Evolutionary conservation across 768 basidiomycete genomes (phyloP).

Genomic region (Sistotremastrum niveocremeum): DNA sequence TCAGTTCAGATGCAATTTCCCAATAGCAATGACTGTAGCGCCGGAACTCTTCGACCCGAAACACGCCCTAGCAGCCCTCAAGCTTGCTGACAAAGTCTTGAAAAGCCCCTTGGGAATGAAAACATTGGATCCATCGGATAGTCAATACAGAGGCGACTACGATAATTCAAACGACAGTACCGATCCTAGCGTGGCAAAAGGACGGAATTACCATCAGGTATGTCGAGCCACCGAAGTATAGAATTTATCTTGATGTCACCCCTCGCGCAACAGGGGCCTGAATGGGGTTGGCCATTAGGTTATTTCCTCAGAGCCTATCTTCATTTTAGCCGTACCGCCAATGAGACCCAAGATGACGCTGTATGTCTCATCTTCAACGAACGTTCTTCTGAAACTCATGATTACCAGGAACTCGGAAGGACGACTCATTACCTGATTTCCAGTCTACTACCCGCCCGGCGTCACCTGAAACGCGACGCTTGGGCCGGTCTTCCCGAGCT

Average conservation of each 20-base stretch:
- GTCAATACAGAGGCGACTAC: conserved; percentile 83
- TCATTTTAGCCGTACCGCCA: conserved; percentile 53
- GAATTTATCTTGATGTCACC: conserved; percentile 10
- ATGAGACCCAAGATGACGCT: conserved; percentile 48
- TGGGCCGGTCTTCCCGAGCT: conserved; percentile 95
- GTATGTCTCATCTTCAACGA: conserved; percentile 26
- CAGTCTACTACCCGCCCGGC: conserved; percentile 53
- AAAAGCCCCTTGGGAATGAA: conserved; percentile 93
- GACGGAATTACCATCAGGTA: conserved; percentile 89
- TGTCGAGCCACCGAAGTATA: conserved; percentile 8
- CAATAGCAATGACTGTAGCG: conserved; percentile 93
- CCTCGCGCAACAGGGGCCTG: conserved; percentile 48
- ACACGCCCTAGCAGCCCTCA: conserved; percentile 69
- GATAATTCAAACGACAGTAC: conserved; percentile 87
- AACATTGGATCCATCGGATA: conserved; percentile 78
- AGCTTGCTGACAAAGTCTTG: conserved; percentile 67
- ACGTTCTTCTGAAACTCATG: conserved; percentile 3
- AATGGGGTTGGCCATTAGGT: conserved; percentile 92
- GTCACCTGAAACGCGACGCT: conserved; percentile 62
- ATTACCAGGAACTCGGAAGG: conserved; percentile 42
- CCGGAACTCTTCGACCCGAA: conserved; percentile 82
- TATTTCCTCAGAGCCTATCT: conserved; percentile 93
- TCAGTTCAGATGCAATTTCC: conserved; percentile 86
- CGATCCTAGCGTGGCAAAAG: conserved; percentile 81
- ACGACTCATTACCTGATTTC: conserved; percentile 75